Percentiles rank a stretch among this genome's conserved stretches.
These are phyloP conservation scores for Macroventuria anomochaeta DNA, from an alignment of 2,329 filamentous ascomycete species.

Conservation along the genomic window DNA sequence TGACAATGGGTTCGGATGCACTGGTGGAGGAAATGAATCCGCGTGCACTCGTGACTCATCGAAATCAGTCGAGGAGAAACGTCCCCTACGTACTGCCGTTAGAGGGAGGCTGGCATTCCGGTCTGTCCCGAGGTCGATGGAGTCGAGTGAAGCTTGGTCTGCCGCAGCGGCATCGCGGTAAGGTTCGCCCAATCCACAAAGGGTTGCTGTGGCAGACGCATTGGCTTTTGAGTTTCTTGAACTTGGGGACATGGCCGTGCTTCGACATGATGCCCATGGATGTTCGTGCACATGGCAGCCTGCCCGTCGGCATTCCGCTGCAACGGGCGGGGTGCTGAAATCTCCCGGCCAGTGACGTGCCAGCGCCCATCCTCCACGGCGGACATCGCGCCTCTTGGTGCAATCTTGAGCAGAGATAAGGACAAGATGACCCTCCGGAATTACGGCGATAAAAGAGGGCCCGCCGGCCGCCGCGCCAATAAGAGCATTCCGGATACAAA, in stretches of 20 bases:
- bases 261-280: slow-evolving; percentile 23
- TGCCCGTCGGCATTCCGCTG: slow-evolving; percentile 32
- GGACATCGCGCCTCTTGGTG: slow-evolving; percentile 29
- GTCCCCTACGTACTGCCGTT: slow-evolving; percentile 23
- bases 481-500: slow-evolving; percentile 24
- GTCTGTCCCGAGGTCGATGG: slow-evolving; percentile 36
- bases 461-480: slow-evolving; percentile 39
- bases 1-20: slow-evolving; percentile 20
- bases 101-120: slow-evolving; percentile 27
- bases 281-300: slow-evolving; percentile 20
- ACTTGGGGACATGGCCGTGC: slow-evolving; percentile 15
- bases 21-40: slow-evolving; percentile 30
- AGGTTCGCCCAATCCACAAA: slow-evolving; percentile 12
- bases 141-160: slow-evolving; percentile 12
- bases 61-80: slow-evolving; percentile 32
- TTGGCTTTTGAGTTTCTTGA: slow-evolving; percentile 11
- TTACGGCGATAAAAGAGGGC: slow-evolving; percentile 42
- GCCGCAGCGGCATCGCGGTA: slow-evolving; percentile 23
- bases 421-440: slow-evolving; percentile 42
- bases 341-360: slow-evolving; percentile 36
- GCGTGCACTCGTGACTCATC: slow-evolving; percentile 47
- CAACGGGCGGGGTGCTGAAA: slow-evolving; percentile 28
- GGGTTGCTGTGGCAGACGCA: slow-evolving; percentile 10
- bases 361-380: slow-evolving; percentile 17
- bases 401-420: slow-evolving; percentile 39